These are phyloP conservation scores for Aspergillus sp. DNA, from an alignment of 2,329 filamentous ascomycete genomes.

Conservation along the genomic window DNA sequence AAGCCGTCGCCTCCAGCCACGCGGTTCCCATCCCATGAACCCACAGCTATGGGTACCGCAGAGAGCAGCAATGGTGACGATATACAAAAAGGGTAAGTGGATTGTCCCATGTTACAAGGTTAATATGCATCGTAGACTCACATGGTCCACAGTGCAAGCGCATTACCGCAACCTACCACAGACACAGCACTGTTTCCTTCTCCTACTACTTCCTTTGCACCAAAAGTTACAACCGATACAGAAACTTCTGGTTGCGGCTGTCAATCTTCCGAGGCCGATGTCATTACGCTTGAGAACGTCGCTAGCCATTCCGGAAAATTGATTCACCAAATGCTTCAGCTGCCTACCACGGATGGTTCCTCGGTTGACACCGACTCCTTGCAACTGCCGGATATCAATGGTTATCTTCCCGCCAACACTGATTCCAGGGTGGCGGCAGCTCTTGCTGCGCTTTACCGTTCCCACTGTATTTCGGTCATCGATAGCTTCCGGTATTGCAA, in stretches of 20 bases:
- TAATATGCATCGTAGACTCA: conserved; percentile 15
- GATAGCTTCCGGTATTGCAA: conserved; percentile 96
- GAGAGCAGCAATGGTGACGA: conserved; percentile 28
- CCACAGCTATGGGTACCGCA: conserved; percentile 16
- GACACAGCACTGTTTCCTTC: conserved; percentile 43
- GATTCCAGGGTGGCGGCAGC: conserved; percentile 86
- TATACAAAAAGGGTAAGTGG: conserved; percentile 31
- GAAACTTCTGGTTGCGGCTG: conserved; percentile 29
- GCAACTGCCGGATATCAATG: conserved; percentile 78
- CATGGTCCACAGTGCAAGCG: conserved; percentile 25
- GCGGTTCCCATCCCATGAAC: conserved; percentile 24
- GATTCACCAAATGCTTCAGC: conserved; percentile 41
- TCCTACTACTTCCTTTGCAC: conserved; percentile 38
- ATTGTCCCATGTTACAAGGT: not conserved
- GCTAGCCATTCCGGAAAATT: conserved; percentile 37
- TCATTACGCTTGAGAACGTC: conserved; percentile 38
- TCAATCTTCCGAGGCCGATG: conserved; percentile 26
- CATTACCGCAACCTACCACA: conserved; percentile 31
- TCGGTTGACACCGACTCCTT: conserved; percentile 68
- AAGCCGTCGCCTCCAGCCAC: conserved; percentile 27
- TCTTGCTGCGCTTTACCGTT: conserved; percentile 82
- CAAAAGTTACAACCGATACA: conserved; percentile 27
- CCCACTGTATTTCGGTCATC: conserved; percentile 91
- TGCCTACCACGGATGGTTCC: conserved; percentile 33
- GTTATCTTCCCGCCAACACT: conserved; percentile 76